Evolutionary conservation across 805 yeast genomes (phyloP), one percentile per base, ranked within the genome.

Genomic region (Metschnikowia arizonensis): DNA sequence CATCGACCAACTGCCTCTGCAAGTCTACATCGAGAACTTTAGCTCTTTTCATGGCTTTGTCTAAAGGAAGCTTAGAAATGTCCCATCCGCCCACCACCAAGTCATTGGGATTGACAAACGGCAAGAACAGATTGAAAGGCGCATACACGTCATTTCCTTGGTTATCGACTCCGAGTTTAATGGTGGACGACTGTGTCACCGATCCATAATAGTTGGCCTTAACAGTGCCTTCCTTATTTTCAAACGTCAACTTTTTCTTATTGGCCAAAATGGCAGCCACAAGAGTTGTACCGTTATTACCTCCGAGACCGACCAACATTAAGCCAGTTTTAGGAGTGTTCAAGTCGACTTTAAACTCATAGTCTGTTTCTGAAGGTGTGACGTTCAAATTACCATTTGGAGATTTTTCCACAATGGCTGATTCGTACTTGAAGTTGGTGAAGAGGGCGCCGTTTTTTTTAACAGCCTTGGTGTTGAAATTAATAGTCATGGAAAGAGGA

Each of bases 71-170:
- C 48, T 79, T 76, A 59, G 80, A 83, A 69, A 90, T 90, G 68
- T 90, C 98, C 98, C 98, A 90, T 48, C 98, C 98, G 40, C 91
- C 80, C 53, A 90, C 80, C 47, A 88, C 83, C 57, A 90, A 80
- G 66, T 91, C 96, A 60, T 88, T 88, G 53, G 98, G 98, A 62
- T 78, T 78, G 37, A 85, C 85, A 77, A 90, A 78, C 50, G 98
- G 98, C 46, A 91, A 80, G 49, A 90, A 66, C 42, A 89, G 81
- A 61, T 86, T 88, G 78, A 91, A 90, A 15, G 97, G 97, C 41
- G 90, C 95, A 61, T 85, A 90, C 26, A 88, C 85, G 60, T 90
- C 98, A 56, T 82, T 80, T 46, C 96, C 96, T 44, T 72, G 73
- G 24, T 64, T 53, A 62, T 90, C 96, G 46, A 89, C 78, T 57